A percentile compares a stretch with the other conserved stretches of the same genome.
Conservation (phyloP, 2,329 filamentous ascomycete species). For the Nemania sp. region DNA sequence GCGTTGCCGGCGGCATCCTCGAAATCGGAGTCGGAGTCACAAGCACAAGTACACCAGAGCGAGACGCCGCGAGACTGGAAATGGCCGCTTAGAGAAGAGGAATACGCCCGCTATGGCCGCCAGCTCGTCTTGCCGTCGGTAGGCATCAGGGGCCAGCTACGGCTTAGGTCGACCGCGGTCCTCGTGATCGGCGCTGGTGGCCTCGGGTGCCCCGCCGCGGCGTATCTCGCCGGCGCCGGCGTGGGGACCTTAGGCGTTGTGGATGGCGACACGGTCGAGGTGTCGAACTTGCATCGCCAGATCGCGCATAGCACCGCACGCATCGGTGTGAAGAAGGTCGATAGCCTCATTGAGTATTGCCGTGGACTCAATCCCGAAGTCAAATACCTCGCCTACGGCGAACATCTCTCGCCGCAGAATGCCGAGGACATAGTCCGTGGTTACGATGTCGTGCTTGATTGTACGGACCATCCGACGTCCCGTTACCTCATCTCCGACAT, state of each 20-base stretch:
- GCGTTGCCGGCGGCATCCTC: constrained; percentile 39
- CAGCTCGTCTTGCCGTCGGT: constrained; percentile 90
- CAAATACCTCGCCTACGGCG: constrained; percentile 70
- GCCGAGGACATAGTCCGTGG: constrained; percentile 72
- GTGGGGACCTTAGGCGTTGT: constrained; percentile 85
- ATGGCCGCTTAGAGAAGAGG: constrained; percentile 78
- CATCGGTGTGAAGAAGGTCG: constrained; percentile 82
- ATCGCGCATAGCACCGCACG: constrained; percentile 79
- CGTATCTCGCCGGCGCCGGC: constrained; percentile 92
- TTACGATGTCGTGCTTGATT: constrained; percentile 92
- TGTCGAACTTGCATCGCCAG: constrained; percentile 93
- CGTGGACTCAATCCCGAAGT: constrained; percentile 78
- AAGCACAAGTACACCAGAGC: constrained; percentile 11
- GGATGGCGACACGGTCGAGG: constrained; percentile 89
- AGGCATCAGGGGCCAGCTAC: constrained; percentile 82
- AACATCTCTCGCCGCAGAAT: constrained; percentile 75
- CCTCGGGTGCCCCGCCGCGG: constrained; percentile 88
- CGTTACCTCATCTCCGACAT: constrained; percentile 94
- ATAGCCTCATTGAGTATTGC: constrained; percentile 72
- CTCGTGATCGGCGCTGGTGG: constrained; percentile 90
- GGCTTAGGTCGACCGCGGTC: constrained; percentile 76
- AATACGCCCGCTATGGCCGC: constrained; percentile 88
- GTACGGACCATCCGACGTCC: constrained; percentile 91
- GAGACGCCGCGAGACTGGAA: constrained; percentile 52
- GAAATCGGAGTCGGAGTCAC: no score